These are phyloP conservation scores for Sarocladium oryzae DNA, from an alignment of 2,329 filamentous ascomycete species.

Conservation along the genomic window DNA sequence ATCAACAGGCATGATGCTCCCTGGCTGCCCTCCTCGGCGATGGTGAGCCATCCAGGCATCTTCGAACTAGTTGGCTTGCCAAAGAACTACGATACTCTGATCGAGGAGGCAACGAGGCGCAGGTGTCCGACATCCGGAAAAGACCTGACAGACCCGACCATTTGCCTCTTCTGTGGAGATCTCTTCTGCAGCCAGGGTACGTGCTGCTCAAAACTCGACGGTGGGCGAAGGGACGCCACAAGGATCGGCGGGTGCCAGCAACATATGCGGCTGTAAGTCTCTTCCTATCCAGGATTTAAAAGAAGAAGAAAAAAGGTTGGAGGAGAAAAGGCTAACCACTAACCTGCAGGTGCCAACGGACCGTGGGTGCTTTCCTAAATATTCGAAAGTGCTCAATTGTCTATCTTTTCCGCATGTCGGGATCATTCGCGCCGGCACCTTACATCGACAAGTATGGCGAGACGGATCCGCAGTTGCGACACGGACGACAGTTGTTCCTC, in stretches of 20 bases:
- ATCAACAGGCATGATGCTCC: constrained; percentile 11
- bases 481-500: constrained; percentile 82
- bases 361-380: constrained; percentile 91
- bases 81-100: constrained; percentile 84
- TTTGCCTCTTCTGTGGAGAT: constrained; percentile 94
- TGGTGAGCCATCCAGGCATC: constrained; percentile 75
- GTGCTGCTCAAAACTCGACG: constrained; percentile 70
- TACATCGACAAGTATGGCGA: constrained; percentile 97
- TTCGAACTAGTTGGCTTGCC: constrained; percentile 91
- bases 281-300: too few species aligned
- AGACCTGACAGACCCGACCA: constrained; percentile 81
- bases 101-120: constrained; percentile 80
- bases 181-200: constrained; percentile 93
- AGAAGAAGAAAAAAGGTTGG: not conserved
- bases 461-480: constrained; percentile 81
- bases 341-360: constrained; percentile 67
- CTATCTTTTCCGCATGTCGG: constrained; percentile 75
- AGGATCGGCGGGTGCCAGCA: constrained; percentile 80
- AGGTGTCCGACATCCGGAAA: constrained; percentile 86
- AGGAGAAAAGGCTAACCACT: constrained; percentile 9
- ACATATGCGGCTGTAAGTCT: constrained; percentile 76
- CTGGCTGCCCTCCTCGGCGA: constrained; percentile 32
- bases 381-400: constrained; percentile 92
- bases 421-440: constrained; percentile 79
- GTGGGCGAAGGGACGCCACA: constrained; percentile 31